Evolutionary conservation across 192 early-diverging fungal genomes (phyloP), one percentile per base, ranked within the genome.

Genomic region (Bifiguratus adelaidae): DNA sequence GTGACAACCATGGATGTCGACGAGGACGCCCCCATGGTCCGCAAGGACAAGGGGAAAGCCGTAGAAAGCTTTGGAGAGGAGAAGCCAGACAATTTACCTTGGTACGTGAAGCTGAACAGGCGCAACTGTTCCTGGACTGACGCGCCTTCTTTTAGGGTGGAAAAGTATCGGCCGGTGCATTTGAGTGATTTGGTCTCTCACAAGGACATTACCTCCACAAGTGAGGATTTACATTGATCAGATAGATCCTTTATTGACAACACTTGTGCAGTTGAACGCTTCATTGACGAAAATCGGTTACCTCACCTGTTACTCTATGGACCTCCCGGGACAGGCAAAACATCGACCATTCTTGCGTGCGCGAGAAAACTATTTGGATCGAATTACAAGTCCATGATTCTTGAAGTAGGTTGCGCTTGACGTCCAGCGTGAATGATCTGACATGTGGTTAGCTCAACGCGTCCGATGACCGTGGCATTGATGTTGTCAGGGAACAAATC

Each of bases 241-340:
- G 9, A 6, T 24, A 22, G 4, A 16, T 18, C 46, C n/a, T 25
- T 27, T 15, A 23, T n/a, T 44, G 7, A 46, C 12, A 20, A 33
- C 33, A 25, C 21, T 8, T 12, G 7, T 23, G 19, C 44, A 83
- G 88, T 94, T 43, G 66, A 85, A 46, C 61, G 75, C 4, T 99
- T 96, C 62, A 93, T 97, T 47, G 88, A 91, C 44, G 82, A 89
- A 47, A 82, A 89, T 56, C 81, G 81, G 38, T 70, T 97, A 7
- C 96, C 96, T 18, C 96, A 99, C 58, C 73, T 99, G 38, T 72
- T 99, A 19, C 86, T 99, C 47, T 99, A 99, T 67, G 96, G 96
- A 8, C 96, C 96, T 15, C 92, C 96, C 4, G 96, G 94, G 42
- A 95, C 92, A 2, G 94, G 94, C 3, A 95, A 97, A 60, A 97